Evolutionary conservation across 805 yeast species (phyloP).

Genomic region (Diddensiella caesifluorescens): DNA sequence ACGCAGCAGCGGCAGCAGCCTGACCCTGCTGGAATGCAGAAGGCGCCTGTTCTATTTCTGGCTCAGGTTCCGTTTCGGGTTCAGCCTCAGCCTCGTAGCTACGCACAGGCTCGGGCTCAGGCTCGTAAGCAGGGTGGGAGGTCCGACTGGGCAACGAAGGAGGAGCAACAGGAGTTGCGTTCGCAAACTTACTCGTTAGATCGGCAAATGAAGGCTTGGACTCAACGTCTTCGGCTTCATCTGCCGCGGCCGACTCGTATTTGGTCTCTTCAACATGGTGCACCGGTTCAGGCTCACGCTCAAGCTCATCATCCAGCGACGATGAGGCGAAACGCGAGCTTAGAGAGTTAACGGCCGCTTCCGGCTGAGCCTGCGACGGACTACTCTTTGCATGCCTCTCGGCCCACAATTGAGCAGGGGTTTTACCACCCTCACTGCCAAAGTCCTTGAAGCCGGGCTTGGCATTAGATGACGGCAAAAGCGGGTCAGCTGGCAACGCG

Average conservation of each 20-base stretch:
- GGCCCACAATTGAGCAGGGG: conserved; percentile 96
- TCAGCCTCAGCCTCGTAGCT: conserved; percentile 21
- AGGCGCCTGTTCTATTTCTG: conserved; percentile 42
- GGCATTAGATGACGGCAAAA: conserved; percentile 32
- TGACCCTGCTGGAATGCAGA: neutral
- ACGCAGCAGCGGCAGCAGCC: conserved; percentile 9
- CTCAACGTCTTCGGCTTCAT: conserved; percentile 18
- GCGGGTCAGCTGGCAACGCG: conserved; percentile 35
- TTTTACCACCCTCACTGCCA: conserved; percentile 69
- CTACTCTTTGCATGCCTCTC: conserved; percentile 65
- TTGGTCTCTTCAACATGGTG: neutral
- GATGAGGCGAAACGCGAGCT: neutral
- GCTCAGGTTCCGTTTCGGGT: conserved; percentile 15
- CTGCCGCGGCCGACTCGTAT: conserved; percentile 15
- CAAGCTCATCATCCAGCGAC: conserved; percentile 15
- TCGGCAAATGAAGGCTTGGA: conserved; percentile 23
- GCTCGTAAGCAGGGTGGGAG: conserved; percentile 21
- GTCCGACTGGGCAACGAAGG: conserved; percentile 12
- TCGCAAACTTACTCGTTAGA: conserved; percentile 27
- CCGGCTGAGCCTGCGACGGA: conserved; percentile 26
- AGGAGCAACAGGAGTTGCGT: conserved; percentile 11
- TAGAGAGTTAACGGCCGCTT: conserved; percentile 23
- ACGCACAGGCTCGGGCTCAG: conserved; percentile 17
- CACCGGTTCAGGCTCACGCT: conserved; percentile 8
- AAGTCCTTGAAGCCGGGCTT: conserved; percentile 43